Evolutionary conservation across 805 yeast species (phyloP).

Genomic region (Saccharomyces paradoxus): DNA sequence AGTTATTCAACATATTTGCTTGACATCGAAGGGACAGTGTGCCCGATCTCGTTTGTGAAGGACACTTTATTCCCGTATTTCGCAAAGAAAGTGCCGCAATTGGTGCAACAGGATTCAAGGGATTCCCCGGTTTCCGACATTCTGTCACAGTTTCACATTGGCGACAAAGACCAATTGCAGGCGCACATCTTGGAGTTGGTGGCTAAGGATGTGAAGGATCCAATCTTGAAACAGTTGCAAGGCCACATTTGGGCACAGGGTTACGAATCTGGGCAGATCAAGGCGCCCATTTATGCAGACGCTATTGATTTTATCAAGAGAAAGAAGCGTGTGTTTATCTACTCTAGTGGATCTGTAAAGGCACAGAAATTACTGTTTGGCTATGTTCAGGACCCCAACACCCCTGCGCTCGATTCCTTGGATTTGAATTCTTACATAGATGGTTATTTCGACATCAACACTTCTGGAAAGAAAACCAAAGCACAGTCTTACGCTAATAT

Average conservation of each 20-base stretch:
- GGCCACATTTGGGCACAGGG: constrained; percentile 81
- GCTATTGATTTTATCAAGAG: constrained; percentile 49
- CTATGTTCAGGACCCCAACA: constrained; percentile 42
- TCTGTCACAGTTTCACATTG: constrained; percentile 21
- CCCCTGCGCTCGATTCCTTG: constrained; percentile 16
- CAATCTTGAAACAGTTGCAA: constrained; percentile 68
- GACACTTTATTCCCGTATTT: constrained; percentile 74
- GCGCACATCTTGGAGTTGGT: constrained; percentile 53
- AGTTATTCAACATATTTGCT: constrained; percentile 36
- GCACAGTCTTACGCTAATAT: constrained; percentile 52
- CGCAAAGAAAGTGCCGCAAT: constrained; percentile 38
- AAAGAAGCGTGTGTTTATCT: constrained; percentile 52
- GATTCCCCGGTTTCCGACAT: constrained; percentile 20
- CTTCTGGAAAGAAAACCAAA: constrained; percentile 67
- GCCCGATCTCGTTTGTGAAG: constrained; percentile 84
- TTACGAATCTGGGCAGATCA: constrained; percentile 63
- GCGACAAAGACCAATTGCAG: constrained; percentile 30
- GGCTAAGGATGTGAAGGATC: constrained; percentile 62
- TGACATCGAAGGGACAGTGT: constrained; percentile 89
- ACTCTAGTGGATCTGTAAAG: constrained; percentile 81
- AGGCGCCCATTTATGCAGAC: constrained; percentile 71
- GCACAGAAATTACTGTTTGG: constrained; percentile 78
- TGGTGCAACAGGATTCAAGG: constrained; percentile 22
- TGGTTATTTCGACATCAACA: constrained; percentile 80
- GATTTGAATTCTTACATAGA: constrained; percentile 48